These are phyloP conservation scores for Datura wrightii DNA, from an alignment of 257 asterid genomes.

Conservation along the genomic window DNA sequence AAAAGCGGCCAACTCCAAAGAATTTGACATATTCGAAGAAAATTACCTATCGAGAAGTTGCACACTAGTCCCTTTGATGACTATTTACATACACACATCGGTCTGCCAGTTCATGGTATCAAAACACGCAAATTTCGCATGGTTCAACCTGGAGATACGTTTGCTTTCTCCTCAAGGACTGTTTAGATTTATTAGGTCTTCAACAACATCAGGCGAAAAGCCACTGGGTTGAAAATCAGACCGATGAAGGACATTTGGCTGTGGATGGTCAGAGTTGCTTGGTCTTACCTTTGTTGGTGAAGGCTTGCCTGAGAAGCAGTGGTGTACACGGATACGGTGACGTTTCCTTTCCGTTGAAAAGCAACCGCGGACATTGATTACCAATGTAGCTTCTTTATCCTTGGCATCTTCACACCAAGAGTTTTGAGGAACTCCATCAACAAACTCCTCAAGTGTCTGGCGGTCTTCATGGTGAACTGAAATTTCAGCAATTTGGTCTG, in stretches of 20 bases:
- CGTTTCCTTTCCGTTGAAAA: slow-evolving; percentile 59
- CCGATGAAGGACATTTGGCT: slow-evolving; percentile 68
- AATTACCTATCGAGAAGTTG: slow-evolving; percentile 19
- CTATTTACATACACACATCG: background rate
- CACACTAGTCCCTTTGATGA: background rate
- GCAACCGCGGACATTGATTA: slow-evolving; percentile 62
- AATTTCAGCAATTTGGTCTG: slow-evolving; percentile 74
- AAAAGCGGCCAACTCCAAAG: background rate
- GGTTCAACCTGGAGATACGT: background rate
- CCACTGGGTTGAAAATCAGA: slow-evolving; percentile 65
- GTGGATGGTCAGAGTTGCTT: slow-evolving; percentile 40
- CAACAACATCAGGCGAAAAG: slow-evolving; percentile 68
- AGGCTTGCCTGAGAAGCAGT: slow-evolving; percentile 70
- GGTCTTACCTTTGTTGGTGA: slow-evolving; percentile 52
- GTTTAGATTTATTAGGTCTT: slow-evolving; percentile 62
- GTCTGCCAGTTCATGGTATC: background rate
- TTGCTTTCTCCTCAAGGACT: slow-evolving; percentile 56
- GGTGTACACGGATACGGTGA: slow-evolving; percentile 84
- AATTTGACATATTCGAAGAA: background rate
- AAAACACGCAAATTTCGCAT: background rate
- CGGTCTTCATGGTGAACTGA: slow-evolving; percentile 71
- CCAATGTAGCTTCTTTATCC: slow-evolving; percentile 84
- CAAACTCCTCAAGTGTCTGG: slow-evolving; percentile 87
- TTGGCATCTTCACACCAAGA: slow-evolving; percentile 95
- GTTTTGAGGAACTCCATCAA: slow-evolving; percentile 85